A percentile compares a stretch with the other conserved stretches of the same genome.
phyloP scores from a whole-genome alignment of 108 stramenopile genomes.

The Cyclostephanos tholiformis region DNA sequence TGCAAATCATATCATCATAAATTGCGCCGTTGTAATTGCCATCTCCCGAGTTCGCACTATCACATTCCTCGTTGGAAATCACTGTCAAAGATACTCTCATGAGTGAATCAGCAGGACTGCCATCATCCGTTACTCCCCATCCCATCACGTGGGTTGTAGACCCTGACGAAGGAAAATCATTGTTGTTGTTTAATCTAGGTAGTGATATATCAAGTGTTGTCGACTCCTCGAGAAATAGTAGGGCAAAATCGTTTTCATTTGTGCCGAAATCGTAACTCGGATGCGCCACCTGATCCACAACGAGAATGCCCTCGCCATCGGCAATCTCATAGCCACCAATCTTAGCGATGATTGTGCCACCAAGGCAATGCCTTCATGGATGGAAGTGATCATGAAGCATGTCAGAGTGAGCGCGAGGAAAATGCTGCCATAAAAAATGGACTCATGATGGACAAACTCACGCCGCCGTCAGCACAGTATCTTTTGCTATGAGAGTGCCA shows the following conservation, averaged over 20 bases:
- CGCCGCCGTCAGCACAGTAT: conserved; percentile 16
- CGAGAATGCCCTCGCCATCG: conserved; percentile 16
- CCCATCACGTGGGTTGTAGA: conserved; percentile 51
- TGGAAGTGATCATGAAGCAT: neutral
- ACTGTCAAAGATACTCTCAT: conserved; percentile 26
- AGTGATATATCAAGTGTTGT: conserved; percentile 8
- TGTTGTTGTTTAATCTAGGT: conserved; percentile 31
- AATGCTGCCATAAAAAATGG: neutral
- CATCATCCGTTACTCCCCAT: conserved; percentile 41
- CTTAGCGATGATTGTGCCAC: neutral
- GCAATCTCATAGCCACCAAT: neutral
- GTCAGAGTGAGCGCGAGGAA: neutral
- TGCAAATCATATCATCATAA: conserved; percentile 53
- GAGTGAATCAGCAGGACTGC: conserved; percentile 10
- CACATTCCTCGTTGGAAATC: conserved; percentile 35
- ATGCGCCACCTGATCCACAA: conserved; percentile 19
- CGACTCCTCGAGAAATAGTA: conserved; percentile 34
- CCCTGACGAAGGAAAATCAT: neutral
- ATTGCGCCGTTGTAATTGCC: conserved; percentile 33
- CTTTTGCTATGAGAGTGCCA: conserved; percentile 60
- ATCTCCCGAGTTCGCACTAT: conserved; percentile 4
- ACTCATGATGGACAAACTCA: neutral
- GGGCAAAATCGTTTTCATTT: conserved; percentile 30
- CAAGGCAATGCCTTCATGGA: neutral
- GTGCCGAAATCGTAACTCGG: conserved; percentile 18